phyloP scores from a whole-genome alignment of 371 early-diverging fungal species.

The Mortierella sp. region DNA sequence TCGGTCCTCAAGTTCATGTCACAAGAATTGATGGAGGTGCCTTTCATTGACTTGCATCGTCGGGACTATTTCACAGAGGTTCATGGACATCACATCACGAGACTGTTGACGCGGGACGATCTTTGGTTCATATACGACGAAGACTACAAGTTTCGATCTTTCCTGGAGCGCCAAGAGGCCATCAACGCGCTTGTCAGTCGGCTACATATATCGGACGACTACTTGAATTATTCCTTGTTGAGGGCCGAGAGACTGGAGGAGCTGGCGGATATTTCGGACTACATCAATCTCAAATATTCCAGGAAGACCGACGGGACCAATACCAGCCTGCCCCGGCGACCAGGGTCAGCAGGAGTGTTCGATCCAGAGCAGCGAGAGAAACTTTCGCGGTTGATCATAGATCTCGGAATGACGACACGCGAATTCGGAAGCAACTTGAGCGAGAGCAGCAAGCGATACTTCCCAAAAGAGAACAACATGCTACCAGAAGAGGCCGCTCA shows the following conservation, averaged over 20 bases:
- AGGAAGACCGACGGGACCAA: slow-evolving; percentile 70
- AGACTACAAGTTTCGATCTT: slow-evolving; percentile 84
- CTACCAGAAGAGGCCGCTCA: slow-evolving; percentile 77
- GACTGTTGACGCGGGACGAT: slow-evolving; percentile 77
- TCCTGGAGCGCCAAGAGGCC: slow-evolving; percentile 69
- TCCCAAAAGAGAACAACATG: slow-evolving; percentile 67
- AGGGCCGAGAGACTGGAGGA: slow-evolving; percentile 78
- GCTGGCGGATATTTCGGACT: slow-evolving; percentile 81
- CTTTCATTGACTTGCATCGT: slow-evolving; percentile 90
- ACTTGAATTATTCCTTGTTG: slow-evolving; percentile 63
- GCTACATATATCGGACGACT: slow-evolving; percentile 65
- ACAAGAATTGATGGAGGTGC: slow-evolving; percentile 89
- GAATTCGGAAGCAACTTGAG: slow-evolving; percentile 79
- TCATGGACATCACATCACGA: slow-evolving; percentile 61
- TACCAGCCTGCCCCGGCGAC: slow-evolving; percentile 48
- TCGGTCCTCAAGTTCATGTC: slow-evolving; percentile 82
- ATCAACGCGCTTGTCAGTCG: slow-evolving; percentile 63
- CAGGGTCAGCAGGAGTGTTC: slow-evolving; percentile 66
- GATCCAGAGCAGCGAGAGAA: slow-evolving; percentile 68
- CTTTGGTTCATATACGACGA: slow-evolving; percentile 93
- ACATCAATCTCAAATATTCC: slow-evolving; percentile 79
- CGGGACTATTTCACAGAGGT: slow-evolving; percentile 83
- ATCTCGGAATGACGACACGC: slow-evolving; percentile 71
- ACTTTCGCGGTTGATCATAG: slow-evolving; percentile 69
- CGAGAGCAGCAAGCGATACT: slow-evolving; percentile 68